A percentile compares a stretch with the other conserved stretches of the same genome.
phyloP scores from a whole-genome alignment of 768 basidiomycete genomes.

The Crucibulum laeve region DNA sequence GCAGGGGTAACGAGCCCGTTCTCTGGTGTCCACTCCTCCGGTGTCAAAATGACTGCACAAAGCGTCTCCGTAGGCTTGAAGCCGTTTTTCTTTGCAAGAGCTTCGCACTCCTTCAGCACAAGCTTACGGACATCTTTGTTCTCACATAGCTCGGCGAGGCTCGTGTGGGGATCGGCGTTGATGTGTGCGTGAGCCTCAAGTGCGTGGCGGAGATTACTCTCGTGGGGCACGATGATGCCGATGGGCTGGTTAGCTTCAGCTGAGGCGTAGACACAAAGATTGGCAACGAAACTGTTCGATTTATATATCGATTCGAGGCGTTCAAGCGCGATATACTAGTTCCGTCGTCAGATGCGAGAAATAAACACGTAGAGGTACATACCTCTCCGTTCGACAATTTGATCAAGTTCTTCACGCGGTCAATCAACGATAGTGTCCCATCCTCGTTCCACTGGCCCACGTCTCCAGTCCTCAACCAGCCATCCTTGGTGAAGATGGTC shows the following conservation, averaged over 20 bases:
- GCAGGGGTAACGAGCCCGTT: constrained; percentile 83
- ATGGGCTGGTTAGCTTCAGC: constrained; percentile 78
- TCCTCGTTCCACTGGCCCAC: constrained; percentile 93
- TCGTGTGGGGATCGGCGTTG: constrained; percentile 24
- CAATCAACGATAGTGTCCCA: constrained; percentile 85
- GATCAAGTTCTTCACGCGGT: constrained; percentile 88
- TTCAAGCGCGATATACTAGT: constrained; percentile 86
- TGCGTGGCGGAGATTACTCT: constrained; percentile 60
- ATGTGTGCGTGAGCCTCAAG: constrained; percentile 32
- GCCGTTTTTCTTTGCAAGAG: constrained; percentile 77
- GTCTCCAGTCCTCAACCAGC: constrained; percentile 94
- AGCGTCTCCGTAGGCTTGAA: constrained; percentile 79
- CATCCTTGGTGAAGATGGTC: constrained; percentile 80
- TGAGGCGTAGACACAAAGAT: constrained; percentile 81
- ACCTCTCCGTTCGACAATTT: constrained; percentile 83
- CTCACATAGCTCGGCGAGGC: constrained; percentile 53
- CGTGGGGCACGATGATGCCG: constrained; percentile 82
- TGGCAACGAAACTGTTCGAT: constrained; percentile 70
- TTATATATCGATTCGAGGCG: constrained; percentile 87
- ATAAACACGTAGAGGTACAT: constrained; percentile 7
- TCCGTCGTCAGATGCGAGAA: background rate
- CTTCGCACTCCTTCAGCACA: constrained; percentile 75
- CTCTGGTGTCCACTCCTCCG: constrained; percentile 92
- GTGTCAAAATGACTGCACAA: constrained; percentile 70
- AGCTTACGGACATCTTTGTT: constrained; percentile 50